Conservation (phyloP, 2,329 filamentous ascomycete genomes). For the Aspergillus amoenus region DNA sequence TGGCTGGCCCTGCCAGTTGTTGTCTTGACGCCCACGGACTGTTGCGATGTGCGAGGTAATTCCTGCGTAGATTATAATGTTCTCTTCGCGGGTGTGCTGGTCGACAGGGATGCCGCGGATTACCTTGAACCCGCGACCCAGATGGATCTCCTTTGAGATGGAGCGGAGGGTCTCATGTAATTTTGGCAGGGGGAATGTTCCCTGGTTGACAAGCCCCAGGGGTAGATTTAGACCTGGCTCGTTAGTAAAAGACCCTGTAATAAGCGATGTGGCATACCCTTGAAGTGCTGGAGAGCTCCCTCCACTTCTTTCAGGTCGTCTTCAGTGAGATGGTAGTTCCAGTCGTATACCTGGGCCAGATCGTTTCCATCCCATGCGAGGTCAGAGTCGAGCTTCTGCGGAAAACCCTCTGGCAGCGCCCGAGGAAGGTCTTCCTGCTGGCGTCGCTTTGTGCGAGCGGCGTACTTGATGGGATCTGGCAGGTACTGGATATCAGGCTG, state of each 20-base stretch:
- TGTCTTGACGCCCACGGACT: constrained; percentile 44
- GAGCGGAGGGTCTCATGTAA: constrained; percentile 33
- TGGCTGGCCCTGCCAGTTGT: constrained; percentile 23
- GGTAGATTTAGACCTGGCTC: constrained; percentile 27
- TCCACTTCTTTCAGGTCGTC: constrained; percentile 46
- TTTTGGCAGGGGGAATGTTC: constrained; percentile 45
- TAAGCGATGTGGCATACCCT: constrained; percentile 25
- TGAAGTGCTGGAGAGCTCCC: constrained; percentile 42
- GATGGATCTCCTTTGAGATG: constrained; percentile 40
- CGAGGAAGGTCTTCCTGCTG: constrained; percentile 19
- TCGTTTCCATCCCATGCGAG: constrained; percentile 50
- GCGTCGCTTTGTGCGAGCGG: constrained; percentile 21
- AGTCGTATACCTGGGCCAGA: constrained; percentile 39
- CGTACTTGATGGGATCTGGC: constrained; percentile 28
- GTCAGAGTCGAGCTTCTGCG: constrained; percentile 39
- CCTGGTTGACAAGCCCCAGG: constrained; percentile 45
- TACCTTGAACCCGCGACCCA: constrained; percentile 46
- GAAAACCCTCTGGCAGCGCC: constrained; percentile 44
- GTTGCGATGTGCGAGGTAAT: constrained; percentile 44
- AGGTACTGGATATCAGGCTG: constrained; percentile 35
- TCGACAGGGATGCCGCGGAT: constrained; percentile 44
- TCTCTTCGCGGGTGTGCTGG: constrained; percentile 35
- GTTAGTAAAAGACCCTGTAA: not conserved
- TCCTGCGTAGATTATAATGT: constrained; percentile 45
- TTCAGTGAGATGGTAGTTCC: constrained; percentile 39